Evolutionary conservation across 2,329 filamentous ascomycete species (phyloP).

Genomic region (Annulohypoxylon truncatum): DNA sequence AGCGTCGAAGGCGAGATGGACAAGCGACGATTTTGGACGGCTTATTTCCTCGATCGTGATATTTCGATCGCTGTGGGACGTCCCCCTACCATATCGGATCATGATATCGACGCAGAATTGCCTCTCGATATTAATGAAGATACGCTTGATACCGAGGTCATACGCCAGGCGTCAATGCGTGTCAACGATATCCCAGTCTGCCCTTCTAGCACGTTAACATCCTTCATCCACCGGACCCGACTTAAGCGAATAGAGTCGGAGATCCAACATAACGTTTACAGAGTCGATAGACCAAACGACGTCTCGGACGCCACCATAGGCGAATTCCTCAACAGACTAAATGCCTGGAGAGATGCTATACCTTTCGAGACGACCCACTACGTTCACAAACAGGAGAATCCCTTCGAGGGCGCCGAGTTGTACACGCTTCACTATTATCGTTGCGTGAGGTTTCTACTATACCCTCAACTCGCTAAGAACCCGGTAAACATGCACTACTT

Average conservation of each 20-base stretch:
- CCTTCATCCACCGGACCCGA: conserved; percentile 47
- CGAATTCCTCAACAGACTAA: conserved; percentile 44
- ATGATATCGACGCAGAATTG: conserved; percentile 48
- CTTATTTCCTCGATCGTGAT: conserved; percentile 48
- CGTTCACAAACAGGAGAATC: conserved; percentile 43
- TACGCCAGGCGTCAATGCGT: conserved; percentile 43
- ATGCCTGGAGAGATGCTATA: conserved; percentile 46
- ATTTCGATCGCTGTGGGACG: conserved; percentile 48
- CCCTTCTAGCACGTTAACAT: conserved; percentile 45
- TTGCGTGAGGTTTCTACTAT: conserved; percentile 46
- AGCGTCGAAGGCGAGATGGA: conserved; percentile 47
- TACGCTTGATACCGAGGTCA: conserved; percentile 40
- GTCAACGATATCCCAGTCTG: conserved; percentile 41
- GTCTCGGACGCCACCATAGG: conserved; percentile 43
- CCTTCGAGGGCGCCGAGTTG: conserved; percentile 46
- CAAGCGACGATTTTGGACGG: conserved; percentile 49
- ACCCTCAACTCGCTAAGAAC: conserved; percentile 45
- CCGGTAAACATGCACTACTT: conserved; percentile 48
- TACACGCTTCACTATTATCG: conserved; percentile 50
- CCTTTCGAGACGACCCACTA: conserved; percentile 45
- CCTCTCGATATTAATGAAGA: conserved; percentile 48
- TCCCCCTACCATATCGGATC: conserved; percentile 48
- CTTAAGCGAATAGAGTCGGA: conserved; percentile 49
- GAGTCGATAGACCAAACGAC: conserved; percentile 44
- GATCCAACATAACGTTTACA: conserved; percentile 48